Conservation (phyloP, 495 filamentous ascomycete species). For the Xylaria castorea region DNA sequence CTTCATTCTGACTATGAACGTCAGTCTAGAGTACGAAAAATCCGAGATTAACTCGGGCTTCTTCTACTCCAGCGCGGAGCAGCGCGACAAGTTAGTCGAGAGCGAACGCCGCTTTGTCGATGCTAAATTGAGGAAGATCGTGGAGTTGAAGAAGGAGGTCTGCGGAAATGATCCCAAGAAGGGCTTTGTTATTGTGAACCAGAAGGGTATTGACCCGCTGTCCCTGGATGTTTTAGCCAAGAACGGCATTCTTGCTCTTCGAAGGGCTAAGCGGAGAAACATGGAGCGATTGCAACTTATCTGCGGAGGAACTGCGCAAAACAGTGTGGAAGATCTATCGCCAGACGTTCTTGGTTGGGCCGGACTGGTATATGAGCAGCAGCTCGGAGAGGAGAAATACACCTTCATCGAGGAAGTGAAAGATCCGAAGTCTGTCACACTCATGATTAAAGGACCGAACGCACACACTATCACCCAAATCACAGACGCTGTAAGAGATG, state of each 20-base stretch:
- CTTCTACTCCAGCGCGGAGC: conserved; percentile 96
- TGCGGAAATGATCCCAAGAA: conserved; percentile 95
- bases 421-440: conserved; percentile 97
- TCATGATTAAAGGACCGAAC: conserved; percentile 98
- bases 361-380: conserved; percentile 94
- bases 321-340: conserved; percentile 91
- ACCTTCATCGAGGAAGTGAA: conserved; percentile 99
- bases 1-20: conserved; percentile 92
- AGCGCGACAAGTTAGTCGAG: conserved; percentile 96
- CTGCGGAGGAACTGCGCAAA: conserved; percentile 88
- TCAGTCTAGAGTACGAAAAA: conserved; percentile 98
- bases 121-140: conserved; percentile 95
- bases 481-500: conserved; percentile 96
- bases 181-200: conserved; percentile 97
- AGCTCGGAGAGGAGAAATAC: conserved; percentile 97
- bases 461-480: conserved; percentile 95
- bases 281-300: conserved; percentile 98
- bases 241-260: conserved; percentile 94
- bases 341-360: conserved; percentile 96
- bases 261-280: conserved; percentile 94
- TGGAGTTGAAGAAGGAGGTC: conserved; percentile 97
- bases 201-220: conserved; percentile 98
- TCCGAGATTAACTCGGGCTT: conserved; percentile 99
- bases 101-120: conserved; percentile 96
- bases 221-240: conserved; percentile 95